Evolutionary conservation across 768 basidiomycete genomes (phyloP).

Genomic region (Strobilomyces dryophilus): DNA sequence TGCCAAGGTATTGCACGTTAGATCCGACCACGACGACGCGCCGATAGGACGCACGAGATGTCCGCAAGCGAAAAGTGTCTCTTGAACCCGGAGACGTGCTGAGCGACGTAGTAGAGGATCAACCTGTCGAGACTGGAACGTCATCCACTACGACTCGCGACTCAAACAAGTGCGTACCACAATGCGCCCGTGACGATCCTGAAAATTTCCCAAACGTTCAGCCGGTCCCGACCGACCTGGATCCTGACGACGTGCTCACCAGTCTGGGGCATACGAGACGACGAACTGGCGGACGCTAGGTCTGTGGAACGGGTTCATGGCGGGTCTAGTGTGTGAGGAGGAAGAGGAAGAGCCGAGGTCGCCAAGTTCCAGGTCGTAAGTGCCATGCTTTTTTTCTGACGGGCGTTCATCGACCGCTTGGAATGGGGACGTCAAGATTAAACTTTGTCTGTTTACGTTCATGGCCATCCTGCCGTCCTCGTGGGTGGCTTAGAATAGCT

Average conservation of each 20-base stretch:
- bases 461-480: background rate
- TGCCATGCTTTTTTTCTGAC: background rate
- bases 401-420: background rate
- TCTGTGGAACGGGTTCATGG: slow-evolving; percentile 12
- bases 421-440: too few relatives aligned
- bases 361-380: background rate
- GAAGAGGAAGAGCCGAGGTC: background rate
- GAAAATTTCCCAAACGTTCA: background rate
- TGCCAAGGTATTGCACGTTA: slow-evolving; percentile 15
- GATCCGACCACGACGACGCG: background rate
- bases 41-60: slow-evolving; percentile 50
- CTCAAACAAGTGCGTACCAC: slow-evolving; percentile 42
- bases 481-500: too few relatives aligned
- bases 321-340: background rate
- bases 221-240: too few relatives aligned
- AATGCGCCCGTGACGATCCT: slow-evolving; percentile 65
- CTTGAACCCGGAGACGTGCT: slow-evolving; percentile 59
- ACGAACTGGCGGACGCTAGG: slow-evolving; percentile 18
- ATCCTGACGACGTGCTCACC: slow-evolving; percentile 42
- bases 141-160: background rate
- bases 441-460: background rate
- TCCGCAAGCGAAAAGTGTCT: slow-evolving; percentile 77
- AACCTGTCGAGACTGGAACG: slow-evolving; percentile 44
- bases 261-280: slow-evolving; percentile 69
- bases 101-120: slow-evolving; percentile 53